Percentiles rank a stretch among this genome's conserved stretches.
Conservation (phyloP, 2,329 filamentous ascomycete species). For the Aspergillus niger region DNA sequence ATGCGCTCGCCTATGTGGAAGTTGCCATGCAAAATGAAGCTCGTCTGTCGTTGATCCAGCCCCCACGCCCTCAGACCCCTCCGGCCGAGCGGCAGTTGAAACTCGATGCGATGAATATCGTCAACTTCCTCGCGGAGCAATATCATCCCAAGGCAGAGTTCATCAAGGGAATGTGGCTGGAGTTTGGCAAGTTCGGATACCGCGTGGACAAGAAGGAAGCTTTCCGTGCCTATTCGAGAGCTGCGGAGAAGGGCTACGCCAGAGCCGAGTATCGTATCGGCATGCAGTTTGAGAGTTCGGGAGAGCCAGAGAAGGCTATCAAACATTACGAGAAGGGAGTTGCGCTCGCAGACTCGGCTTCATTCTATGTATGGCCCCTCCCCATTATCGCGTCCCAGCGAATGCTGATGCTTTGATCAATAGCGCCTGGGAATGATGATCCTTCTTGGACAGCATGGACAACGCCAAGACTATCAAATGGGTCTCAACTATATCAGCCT, state of each 20-base stretch:
- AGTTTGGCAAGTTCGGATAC: constrained; percentile 94
- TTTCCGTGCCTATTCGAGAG: constrained; percentile 79
- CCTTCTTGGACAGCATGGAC: constrained; percentile 87
- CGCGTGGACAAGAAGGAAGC: constrained; percentile 93
- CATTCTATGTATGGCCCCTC: constrained; percentile 59
- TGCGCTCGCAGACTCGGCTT: constrained; percentile 80
- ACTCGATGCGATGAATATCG: constrained; percentile 86
- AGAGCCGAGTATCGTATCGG: constrained; percentile 95
- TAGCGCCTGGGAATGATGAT: constrained; percentile 97
- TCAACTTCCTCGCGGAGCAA: constrained; percentile 85
- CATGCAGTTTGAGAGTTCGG: constrained; percentile 96
- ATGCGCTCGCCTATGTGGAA: constrained; percentile 86
- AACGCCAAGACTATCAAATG: constrained; percentile 74
- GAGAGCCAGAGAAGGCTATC: constrained; percentile 87
- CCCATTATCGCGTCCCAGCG: not conserved
- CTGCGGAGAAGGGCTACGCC: constrained; percentile 82
- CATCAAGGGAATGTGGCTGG: constrained; percentile 92
- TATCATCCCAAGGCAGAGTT: constrained; percentile 92
- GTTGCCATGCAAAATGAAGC: constrained; percentile 75
- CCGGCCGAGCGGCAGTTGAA: constrained; percentile 85
- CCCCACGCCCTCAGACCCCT: constrained; percentile 73
- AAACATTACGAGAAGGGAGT: constrained; percentile 86
- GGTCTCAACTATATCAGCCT: constrained; percentile 81
- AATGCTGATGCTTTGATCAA: constrained; percentile 27
- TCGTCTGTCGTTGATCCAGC: constrained; percentile 62